A percentile compares a stretch with the other conserved stretches of the same genome.
These are phyloP conservation scores for Fibroporia radiculosa DNA, from an alignment of 768 basidiomycete species.

Conservation along the genomic window DNA sequence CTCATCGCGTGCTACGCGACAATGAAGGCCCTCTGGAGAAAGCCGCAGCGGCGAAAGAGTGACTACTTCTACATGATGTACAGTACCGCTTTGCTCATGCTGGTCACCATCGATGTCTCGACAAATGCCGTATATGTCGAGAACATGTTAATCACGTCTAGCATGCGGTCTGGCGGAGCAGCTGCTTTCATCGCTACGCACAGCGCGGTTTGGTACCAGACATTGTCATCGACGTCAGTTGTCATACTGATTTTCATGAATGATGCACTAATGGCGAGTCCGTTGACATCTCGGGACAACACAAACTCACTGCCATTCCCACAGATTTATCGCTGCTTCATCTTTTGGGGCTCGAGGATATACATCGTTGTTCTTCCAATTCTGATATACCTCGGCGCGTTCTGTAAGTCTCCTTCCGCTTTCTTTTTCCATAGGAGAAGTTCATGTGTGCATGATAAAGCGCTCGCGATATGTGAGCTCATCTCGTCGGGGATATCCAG, in stretches of 20 bases:
- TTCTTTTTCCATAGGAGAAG: background rate
- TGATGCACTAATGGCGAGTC: conserved; percentile 20
- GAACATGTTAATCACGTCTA: conserved; percentile 21
- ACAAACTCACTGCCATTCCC: background rate
- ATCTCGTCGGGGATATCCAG: conserved; percentile 9
- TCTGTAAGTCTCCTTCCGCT: conserved; percentile 5
- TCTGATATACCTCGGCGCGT: conserved; percentile 11
- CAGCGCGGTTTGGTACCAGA: conserved; percentile 18
- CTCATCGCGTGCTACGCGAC: conserved; percentile 20
- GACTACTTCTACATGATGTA: conserved; percentile 16
- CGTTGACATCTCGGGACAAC: background rate
- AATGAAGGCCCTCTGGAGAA: conserved; percentile 11
- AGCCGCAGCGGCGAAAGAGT: background rate
- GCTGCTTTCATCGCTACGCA: conserved; percentile 14
- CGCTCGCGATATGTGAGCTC: conserved; percentile 13
- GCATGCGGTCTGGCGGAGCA: conserved; percentile 19
- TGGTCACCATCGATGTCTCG: conserved; percentile 21
- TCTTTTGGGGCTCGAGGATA: conserved; percentile 22
- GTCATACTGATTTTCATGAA: conserved; percentile 17
- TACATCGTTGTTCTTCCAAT: conserved; percentile 12
- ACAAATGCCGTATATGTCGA: conserved; percentile 22
- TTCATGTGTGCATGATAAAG: conserved; percentile 2
- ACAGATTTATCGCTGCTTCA: conserved; percentile 33
- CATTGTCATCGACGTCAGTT: conserved; percentile 17
- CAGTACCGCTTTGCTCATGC: conserved; percentile 19